phyloP scores from a whole-genome alignment of 2,329 filamentous ascomycete genomes.

The Penicillium fuscoglaucum region DNA sequence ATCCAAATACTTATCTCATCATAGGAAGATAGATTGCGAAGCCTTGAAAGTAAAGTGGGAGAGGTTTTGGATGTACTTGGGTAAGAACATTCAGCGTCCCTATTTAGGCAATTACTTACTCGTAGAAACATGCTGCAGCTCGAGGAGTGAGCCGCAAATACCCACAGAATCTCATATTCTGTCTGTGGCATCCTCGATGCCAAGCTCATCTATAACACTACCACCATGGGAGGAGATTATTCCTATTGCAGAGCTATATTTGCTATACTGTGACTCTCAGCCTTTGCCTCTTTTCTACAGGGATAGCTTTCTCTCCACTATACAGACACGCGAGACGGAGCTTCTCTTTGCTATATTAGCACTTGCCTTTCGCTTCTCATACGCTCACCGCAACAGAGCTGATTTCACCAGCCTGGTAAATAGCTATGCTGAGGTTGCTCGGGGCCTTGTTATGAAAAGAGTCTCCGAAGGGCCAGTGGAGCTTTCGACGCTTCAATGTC shows the following conservation, averaged over 20 bases:
- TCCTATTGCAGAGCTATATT: slow-evolving; percentile 45
- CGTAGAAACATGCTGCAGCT: slow-evolving; percentile 8
- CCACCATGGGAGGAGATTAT: slow-evolving; percentile 44
- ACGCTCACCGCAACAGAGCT: slow-evolving; percentile 24
- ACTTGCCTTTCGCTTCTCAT: slow-evolving; percentile 47
- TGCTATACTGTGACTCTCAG: slow-evolving; percentile 53
- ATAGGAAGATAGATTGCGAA: slow-evolving; percentile 37
- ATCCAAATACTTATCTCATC: neutral
- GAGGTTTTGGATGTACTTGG: slow-evolving; percentile 39
- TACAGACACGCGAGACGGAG: slow-evolving; percentile 42
- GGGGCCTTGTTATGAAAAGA: slow-evolving; percentile 41
- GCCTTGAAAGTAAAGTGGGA: slow-evolving; percentile 36
- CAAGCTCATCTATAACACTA: slow-evolving; percentile 29
- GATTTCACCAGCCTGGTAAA: slow-evolving; percentile 31
- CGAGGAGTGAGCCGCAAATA: slow-evolving; percentile 15
- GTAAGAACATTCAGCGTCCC: slow-evolving; percentile 25
- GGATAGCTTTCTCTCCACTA: slow-evolving; percentile 42
- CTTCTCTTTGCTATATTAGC: slow-evolving; percentile 42
- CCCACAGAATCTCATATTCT: slow-evolving; percentile 13
- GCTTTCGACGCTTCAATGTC: slow-evolving; percentile 45
- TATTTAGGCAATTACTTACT: slow-evolving; percentile 6
- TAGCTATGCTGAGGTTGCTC: slow-evolving; percentile 41
- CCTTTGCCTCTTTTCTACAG: slow-evolving; percentile 51
- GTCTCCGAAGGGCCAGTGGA: slow-evolving; percentile 43
- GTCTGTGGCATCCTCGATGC: slow-evolving; percentile 9